Evolutionary conservation across 192 early-diverging fungal species (phyloP).

Genomic region (Coemansia sp.): DNA sequence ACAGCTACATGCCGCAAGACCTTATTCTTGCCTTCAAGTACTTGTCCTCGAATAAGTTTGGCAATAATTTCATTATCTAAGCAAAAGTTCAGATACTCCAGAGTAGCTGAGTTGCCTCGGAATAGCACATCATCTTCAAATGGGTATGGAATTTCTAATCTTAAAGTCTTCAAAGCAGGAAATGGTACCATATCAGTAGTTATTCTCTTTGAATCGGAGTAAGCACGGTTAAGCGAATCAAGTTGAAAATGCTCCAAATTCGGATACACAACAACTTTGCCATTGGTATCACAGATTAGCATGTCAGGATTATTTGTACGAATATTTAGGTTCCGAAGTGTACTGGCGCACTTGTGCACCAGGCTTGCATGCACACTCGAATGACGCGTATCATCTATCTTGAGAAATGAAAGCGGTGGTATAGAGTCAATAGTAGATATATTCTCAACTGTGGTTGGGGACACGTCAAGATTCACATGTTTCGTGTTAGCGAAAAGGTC

Average conservation of each 20-base stretch:
- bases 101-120: no score
- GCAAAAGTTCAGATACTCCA: not conserved
- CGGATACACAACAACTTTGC: not conserved
- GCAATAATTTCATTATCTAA: not conserved
- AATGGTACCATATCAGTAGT: not conserved
- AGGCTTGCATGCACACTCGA: not conserved
- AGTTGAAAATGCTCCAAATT: conserved; percentile 2
- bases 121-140: conserved; percentile 13
- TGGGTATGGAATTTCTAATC: not conserved
- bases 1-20: not conserved
- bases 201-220: no score
- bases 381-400: not conserved
- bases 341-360: not conserved
- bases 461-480: no score
- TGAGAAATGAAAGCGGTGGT: not conserved
- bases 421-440: not conserved
- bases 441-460: no score
- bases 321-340: not conserved
- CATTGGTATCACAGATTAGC: not conserved
- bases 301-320: not conserved
- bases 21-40: not conserved
- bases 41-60: no score
- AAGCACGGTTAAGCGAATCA: no score
- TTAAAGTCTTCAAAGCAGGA: not conserved
- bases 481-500: not conserved